A percentile compares a stretch with the other conserved stretches of the same genome.
Evolutionary conservation across 2,329 filamentous ascomycete species (phyloP).

Genomic region (Aspergillus viridinutans): DNA sequence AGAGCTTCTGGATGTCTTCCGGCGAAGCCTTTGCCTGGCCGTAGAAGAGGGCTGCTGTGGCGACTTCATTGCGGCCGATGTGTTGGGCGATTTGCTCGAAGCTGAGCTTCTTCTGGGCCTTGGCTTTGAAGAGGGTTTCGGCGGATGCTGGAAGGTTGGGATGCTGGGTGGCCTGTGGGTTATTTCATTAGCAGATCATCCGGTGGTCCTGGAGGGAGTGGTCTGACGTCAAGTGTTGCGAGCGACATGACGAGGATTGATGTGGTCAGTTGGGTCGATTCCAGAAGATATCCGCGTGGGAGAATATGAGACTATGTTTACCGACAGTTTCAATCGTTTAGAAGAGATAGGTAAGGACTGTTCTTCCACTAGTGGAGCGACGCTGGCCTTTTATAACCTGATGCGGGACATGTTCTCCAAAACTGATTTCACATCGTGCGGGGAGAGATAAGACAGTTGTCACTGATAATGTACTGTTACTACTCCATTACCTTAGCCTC

Average conservation of each 20-base stretch:
- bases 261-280: background rate
- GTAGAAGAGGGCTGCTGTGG: slow-evolving; percentile 85
- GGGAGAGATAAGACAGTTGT: background rate
- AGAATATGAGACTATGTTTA: background rate
- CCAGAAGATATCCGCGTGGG: background rate
- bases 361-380: background rate
- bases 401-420: background rate
- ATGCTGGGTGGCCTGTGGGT: slow-evolving; percentile 26
- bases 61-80: slow-evolving; percentile 76
- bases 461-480: background rate
- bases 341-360: background rate
- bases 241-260: background rate
- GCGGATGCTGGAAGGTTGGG: slow-evolving; percentile 68
- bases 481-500: background rate
- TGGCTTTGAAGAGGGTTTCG: slow-evolving; percentile 72
- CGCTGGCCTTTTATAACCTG: background rate
- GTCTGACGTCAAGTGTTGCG: background rate
- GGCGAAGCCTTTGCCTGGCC: slow-evolving; percentile 71
- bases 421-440: background rate
- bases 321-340: background rate
- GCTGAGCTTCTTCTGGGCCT: slow-evolving; percentile 67
- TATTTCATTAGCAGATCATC: slow-evolving; percentile 1
- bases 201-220: background rate
- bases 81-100: slow-evolving; percentile 74
- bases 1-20: slow-evolving; percentile 66